Evolutionary conservation across 2,329 filamentous ascomycete genomes (phyloP), one percentile per base, ranked within the genome.

Genomic region (Fusarium sp.): DNA sequence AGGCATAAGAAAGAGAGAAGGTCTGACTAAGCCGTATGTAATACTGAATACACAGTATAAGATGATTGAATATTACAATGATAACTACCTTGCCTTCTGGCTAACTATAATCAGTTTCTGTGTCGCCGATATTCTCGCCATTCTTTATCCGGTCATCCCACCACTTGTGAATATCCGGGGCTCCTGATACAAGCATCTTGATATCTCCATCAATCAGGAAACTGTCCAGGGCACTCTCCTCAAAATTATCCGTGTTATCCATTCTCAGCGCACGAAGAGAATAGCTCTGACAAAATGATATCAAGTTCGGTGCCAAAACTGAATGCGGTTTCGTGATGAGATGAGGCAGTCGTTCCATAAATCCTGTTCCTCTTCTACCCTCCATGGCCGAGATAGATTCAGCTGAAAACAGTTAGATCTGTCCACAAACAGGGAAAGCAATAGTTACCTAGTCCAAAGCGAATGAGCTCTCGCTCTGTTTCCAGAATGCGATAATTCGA

Each of bases 401-500:
- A 5, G 33, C 49, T 52, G 2, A 0, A 10, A 4, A 27, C 2
- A 12, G 3, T 52, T 4, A 52, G 31, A 16, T 8, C 12, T 16
- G 0, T 9, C 10, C 7, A 1, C 1, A 12, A 16, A n/a, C 0
- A 0, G 1, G 3, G 2, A 4, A 16, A 16, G 1, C 0, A 5
- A 16, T 12, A 18, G 33, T 9, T 27, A 38, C 49, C 49, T 3
- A 52, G 25, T 7, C 49, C 49, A 14, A 52, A 52, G 1, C 33
- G 49, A 14, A 52, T 52, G 2, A 52, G 49, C 23, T 52, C 49
- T 2, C 49, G 49, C 49, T 52, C 49, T 1, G 49, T 52, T 14
- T 52, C 49, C 5, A 52, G 3, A 1, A 52, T 38, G 7, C 49
- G 49, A 38, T 52, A 52, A 12, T n/a, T 16, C 7, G 49, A 52